Conservation (phyloP, 2,329 filamentous ascomycete species). For the Colletotrichum gloeosporioides region DNA sequence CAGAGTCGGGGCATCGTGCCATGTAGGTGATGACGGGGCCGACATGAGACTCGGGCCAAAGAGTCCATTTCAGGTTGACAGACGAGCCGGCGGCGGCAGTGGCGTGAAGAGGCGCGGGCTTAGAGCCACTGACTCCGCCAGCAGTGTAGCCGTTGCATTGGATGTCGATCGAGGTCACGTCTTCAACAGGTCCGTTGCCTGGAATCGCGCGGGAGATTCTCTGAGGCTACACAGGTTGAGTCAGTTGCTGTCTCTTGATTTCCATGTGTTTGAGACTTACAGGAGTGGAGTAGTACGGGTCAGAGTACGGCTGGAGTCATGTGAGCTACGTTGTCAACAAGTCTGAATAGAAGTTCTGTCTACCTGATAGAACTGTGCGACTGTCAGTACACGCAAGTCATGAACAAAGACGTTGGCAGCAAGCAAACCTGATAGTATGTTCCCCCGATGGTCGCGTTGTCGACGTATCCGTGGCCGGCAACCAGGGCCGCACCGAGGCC, state of each 20-base stretch:
- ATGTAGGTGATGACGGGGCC: conserved; percentile 65
- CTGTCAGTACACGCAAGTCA: not conserved
- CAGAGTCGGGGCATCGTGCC: conserved; percentile 59
- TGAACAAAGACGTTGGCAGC: not conserved
- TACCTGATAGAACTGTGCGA: conserved; percentile 36
- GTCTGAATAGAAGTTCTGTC: not conserved
- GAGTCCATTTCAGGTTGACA: conserved; percentile 61
- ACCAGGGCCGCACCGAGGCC: conserved; percentile 43
- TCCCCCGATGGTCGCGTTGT: conserved; percentile 48
- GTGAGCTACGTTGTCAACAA: not conserved
- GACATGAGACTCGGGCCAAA: conserved; percentile 54
- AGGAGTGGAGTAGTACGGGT: conserved; percentile 14
- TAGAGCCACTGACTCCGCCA: conserved; percentile 51
- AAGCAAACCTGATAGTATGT: conserved; percentile 37
- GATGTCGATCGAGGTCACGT: conserved; percentile 57
- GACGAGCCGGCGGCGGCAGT: conserved; percentile 56
- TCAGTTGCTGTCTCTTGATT: not conserved
- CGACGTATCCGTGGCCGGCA: conserved; percentile 55
- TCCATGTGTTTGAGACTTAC: not conserved
- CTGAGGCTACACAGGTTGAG: not conserved
- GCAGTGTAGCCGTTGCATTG: conserved; percentile 61
- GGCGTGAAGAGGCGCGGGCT: conserved; percentile 59
- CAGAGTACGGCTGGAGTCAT: conserved; percentile 25
- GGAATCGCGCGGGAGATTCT: conserved; percentile 59
- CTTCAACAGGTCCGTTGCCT: conserved; percentile 63